Evolutionary conservation across 1,284 basidiomycete genomes (phyloP).

Genomic region (Microbotryomycetes sp.): DNA sequence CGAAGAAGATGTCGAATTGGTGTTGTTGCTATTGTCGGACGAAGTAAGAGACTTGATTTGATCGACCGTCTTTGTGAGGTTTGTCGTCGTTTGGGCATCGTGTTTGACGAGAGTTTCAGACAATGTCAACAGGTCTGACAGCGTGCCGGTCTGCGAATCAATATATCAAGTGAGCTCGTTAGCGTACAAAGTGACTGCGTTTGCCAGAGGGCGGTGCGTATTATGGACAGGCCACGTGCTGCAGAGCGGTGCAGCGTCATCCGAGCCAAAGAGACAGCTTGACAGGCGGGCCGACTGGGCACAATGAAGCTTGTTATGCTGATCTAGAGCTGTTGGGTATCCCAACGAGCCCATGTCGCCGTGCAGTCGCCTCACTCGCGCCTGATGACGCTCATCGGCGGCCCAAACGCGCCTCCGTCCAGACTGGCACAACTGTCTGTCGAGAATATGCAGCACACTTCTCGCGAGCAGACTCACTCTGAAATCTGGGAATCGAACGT

Average conservation of each 20-base stretch:
- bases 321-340: no score
- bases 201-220: no score
- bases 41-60: constrained; percentile 69
- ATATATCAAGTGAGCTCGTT: no score
- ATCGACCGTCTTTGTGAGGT: constrained; percentile 88
- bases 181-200: no score
- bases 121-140: constrained; percentile 79
- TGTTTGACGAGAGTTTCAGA: constrained; percentile 91
- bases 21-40: neutral
- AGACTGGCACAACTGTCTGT: no score
- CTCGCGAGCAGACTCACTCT: constrained; percentile 34
- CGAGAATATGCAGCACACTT: no score
- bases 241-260: neutral
- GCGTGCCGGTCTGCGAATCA: constrained; percentile 72
- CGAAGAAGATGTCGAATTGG: constrained; percentile 7
- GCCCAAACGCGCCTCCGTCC: no score
- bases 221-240: no score
- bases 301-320: neutral
- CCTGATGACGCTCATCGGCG: no score
- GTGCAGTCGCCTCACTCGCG: no score
- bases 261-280: neutral
- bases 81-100: constrained; percentile 77
- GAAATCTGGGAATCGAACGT: constrained; percentile 32
- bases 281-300: neutral
- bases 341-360: no score